Base-by-base conservation (phyloP, 2,329 filamentous ascomycete genomes). In the Bipolaris gigantea region DNA sequence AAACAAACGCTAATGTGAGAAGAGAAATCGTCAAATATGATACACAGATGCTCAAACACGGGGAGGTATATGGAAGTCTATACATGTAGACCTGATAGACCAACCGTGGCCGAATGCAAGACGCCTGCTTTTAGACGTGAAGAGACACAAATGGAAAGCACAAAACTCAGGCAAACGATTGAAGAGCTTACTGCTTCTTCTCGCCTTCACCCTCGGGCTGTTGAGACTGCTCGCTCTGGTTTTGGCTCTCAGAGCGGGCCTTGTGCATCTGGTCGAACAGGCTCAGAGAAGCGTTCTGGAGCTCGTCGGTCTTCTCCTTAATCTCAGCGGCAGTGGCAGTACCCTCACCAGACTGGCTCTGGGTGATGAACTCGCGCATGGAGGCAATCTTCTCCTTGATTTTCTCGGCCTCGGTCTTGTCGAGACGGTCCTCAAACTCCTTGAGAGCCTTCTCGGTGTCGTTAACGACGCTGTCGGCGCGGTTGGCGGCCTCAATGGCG, bases 251-350 rank as follows among this genome's bases (percentile, higher is more conserved):
- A 66, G 80, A 77, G 69, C 90, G 88, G 66, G 93, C 91, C 85
- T 96, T 95, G 89, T 99, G 93, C 90, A 99, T 96, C 89, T 97
- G 97, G 83, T 97, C 94, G 78, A 99, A 97, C 73, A 97, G 87
- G 81, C 90, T 96, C 80, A 99, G 83, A 79, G 89, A 93, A 66
- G 93, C 90, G 76, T 89, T 90, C 83, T 97, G 94, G 74, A 99
- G 89, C 80, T 97, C 93, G 66, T 97, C 94, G 71, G 90, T 95
- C 90, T 97, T 97, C 82, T 90, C 86, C 89, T 97, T 97, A 79
- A 99, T 88, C 80, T 97, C 90, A 63, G 90, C 89, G 47, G 92
- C 89, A 57, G 91, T 95, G 71, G 89, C 86, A 60, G 82, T 85
- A 72, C 88, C 87, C 83, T 99, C 94, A 62, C 93, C 93, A 70